phyloP scores from a whole-genome alignment of 495 filamentous ascomycete species.

The Neurospora sp. region DNA sequence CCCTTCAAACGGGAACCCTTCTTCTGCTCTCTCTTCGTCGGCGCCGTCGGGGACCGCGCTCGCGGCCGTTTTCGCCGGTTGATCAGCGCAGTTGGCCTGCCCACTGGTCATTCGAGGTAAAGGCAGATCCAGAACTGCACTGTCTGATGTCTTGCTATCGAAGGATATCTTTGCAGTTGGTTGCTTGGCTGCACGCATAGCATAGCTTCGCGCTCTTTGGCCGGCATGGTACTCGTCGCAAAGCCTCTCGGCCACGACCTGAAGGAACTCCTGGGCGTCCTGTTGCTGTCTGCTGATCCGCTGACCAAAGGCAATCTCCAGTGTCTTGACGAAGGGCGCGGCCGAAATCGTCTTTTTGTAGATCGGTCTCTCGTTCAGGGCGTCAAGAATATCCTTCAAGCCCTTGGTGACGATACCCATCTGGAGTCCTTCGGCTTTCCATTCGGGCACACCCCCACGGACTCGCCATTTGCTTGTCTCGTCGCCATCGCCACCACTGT shows the following conservation, averaged over 20 bases:
- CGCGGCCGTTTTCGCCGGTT: slow-evolving; percentile 3
- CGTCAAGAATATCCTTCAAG: slow-evolving; percentile 84
- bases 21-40: slow-evolving; percentile 39
- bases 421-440: slow-evolving; percentile 65
- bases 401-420: slow-evolving; percentile 74
- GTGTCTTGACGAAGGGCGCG: slow-evolving; percentile 59
- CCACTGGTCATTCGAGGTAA: neutral
- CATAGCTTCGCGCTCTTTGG: slow-evolving; percentile 50
- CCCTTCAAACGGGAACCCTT: slow-evolving; percentile 80
- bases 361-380: slow-evolving; percentile 87
- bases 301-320: slow-evolving; percentile 81
- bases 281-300: slow-evolving; percentile 90
- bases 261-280: slow-evolving; percentile 96
- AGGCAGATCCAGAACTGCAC: neutral
- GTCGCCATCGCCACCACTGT: slow-evolving; percentile 9
- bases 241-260: slow-evolving; percentile 83
- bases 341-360: slow-evolving; percentile 92
- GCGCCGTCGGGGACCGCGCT: slow-evolving; percentile 9
- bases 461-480: slow-evolving; percentile 8
- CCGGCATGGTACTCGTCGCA: slow-evolving; percentile 91
- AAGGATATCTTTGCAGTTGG: neutral
- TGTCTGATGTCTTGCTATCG: neutral
- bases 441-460: slow-evolving; percentile 42
- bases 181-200: slow-evolving; percentile 3
- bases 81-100: neutral